Base-by-base conservation (phyloP, 495 filamentous ascomycete species). In the Penicillium coprophilum region DNA sequence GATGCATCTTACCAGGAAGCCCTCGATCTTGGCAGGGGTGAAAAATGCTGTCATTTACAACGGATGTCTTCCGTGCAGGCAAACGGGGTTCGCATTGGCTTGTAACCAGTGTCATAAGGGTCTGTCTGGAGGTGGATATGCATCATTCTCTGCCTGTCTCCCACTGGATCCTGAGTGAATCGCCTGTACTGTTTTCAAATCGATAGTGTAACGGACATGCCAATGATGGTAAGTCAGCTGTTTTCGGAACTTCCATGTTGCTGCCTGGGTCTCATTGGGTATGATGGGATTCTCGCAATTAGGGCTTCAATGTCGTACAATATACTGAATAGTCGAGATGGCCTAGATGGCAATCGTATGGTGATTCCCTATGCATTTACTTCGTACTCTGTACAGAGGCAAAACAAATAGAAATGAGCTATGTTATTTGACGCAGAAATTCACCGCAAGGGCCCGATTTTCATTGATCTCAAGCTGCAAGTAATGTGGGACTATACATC, bases 21-120 rank as follows among this genome's bases (percentile, higher is more conserved):
- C 30, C 34, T 38, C 28, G 43, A 36, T 19, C 52, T 45, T 38
- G 30, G 43, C 39, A 36, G 41, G 46, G 39, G 39, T 24, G 39
- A 46, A 20, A 43, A 55, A 49, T 50, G 53, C 27, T n/a, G 24
- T 56, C 46, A 56, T 50, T 50, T 17, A 21, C 17, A 46, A 23
- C 43, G 2, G 1, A 12, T 21, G 21, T 17, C 7, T n/a, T 8
- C n/a, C n/a, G 6, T 38, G 34, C 6, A 38, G 34, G 34, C n/a
- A 32, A 17, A 38, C 34, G 17, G 3, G 34, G 17, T 38, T 17
- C 34, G n/a, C n/a, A 38, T 38, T 38, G 31, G 31, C 11, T 15
- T 4, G 31, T 27, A 27, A 6, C 24, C 12, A 13, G 15, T 34
- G 3, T 31, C 30, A 36, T 36, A 36, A 36, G 12, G 5, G 5